A percentile compares a stretch with the other conserved stretches of the same genome.
Conservation (phyloP, 2,329 filamentous ascomycete species). For the Paraphaeosphaeria sporulosa region DNA sequence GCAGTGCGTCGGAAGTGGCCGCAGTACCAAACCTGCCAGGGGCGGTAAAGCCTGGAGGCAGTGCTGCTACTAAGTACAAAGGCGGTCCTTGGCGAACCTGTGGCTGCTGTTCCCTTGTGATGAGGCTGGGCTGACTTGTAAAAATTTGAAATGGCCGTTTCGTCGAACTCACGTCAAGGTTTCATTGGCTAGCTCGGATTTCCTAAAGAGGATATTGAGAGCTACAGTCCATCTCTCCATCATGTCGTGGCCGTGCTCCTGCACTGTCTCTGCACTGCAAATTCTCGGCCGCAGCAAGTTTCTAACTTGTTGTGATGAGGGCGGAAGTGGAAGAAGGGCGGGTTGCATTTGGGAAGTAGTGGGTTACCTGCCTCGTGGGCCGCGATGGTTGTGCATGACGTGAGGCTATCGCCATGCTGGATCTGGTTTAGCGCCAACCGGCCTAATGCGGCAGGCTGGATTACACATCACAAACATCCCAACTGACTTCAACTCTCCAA, state of each 20-base stretch:
- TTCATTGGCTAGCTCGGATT: slow-evolving; percentile 3
- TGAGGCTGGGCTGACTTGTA: background rate
- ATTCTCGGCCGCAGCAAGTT: no score
- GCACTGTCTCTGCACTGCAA: no score
- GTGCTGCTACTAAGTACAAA: background rate
- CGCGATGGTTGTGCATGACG: background rate
- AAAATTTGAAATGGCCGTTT: background rate
- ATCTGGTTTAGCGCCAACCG: background rate
- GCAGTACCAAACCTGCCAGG: background rate
- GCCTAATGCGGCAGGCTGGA: background rate
- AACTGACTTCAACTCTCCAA: background rate
- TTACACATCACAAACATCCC: slow-evolving; percentile 7
- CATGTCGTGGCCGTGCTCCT: no score
- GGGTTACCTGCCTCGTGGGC: background rate
- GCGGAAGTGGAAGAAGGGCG: no score
- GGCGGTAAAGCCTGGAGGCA: background rate
- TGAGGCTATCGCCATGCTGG: background rate
- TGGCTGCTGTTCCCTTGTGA: background rate
- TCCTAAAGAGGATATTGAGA: background rate
- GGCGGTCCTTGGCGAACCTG: slow-evolving; percentile 1
- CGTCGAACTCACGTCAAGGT: background rate
- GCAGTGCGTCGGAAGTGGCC: background rate
- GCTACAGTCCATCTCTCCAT: background rate
- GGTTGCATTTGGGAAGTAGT: background rate
- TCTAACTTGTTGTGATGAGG: no score